Evolutionary conservation across 306 rosid species (phyloP).

Genomic region (Betula pendula): DNA sequence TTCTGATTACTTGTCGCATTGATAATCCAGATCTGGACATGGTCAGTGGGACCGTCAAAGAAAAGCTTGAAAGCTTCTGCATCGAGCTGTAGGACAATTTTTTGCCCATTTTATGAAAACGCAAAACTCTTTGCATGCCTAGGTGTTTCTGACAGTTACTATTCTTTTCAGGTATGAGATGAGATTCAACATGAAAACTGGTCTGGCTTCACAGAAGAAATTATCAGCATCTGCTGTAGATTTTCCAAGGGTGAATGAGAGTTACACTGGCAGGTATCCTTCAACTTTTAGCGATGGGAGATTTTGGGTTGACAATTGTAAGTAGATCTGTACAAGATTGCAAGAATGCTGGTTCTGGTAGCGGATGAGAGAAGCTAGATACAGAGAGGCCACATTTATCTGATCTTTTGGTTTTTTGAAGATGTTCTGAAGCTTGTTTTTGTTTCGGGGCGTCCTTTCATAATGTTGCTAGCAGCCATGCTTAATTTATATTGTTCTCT

Average conservation of each 20-base stretch:
- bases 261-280: conserved; percentile 86
- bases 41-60: conserved; percentile 64
- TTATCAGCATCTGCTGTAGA: conserved; percentile 76
- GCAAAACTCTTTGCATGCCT: conserved; percentile 4
- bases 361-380: not conserved
- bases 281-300: conserved; percentile 8
- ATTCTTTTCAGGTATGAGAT: conserved; percentile 71
- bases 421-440: not conserved
- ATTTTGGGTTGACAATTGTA: not conserved
- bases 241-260: conserved; percentile 91
- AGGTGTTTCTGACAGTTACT: conserved; percentile 24
- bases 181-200: conserved; percentile 83
- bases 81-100: conserved; percentile 68
- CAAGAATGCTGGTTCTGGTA: not conserved
- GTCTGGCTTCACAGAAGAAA: conserved; percentile 73
- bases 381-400: not conserved
- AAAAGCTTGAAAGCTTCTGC: conserved; percentile 67
- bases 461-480: not conserved
- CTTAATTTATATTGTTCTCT: not conserved
- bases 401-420: not conserved
- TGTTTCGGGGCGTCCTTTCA: not conserved
- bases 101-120: conserved; percentile 10
- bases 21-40: conserved; percentile 68
- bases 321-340: not conserved
- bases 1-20: conserved; percentile 83